Base-by-base conservation (phyloP, 2,329 filamentous ascomycete genomes). In the Penicillium sp. region DNA sequence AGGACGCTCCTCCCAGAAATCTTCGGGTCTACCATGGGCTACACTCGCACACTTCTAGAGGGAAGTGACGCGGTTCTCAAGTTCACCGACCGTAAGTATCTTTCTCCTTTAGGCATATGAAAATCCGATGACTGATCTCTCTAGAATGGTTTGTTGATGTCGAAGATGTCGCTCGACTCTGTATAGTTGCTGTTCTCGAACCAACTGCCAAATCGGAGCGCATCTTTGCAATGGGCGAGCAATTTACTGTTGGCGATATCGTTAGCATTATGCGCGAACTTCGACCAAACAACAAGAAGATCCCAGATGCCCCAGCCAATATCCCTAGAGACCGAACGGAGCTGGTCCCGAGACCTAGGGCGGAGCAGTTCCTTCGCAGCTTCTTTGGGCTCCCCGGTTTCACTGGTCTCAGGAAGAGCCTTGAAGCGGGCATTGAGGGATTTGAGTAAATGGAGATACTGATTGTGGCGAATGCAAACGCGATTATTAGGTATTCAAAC, bases 191-290 rank as follows among this genome's bases (percentile, higher is more conserved):
- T 0, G 63, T 77, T 6, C 65, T 79, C 0, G 65, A 77, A 18
- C 65, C 69, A 0, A 64, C 69, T 0, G 69, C 80, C 0, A 49
- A 63, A 1, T 68, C 69, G 0, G 73, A 82, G 55, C 72, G 80
- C 1, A 59, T 84, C 7, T 79, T 81, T 55, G 79, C 67, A 1
- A 79, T 76, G 42, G 77, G 74, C 0, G 64, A 69, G 1, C 70
- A 69, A 0, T 75, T 69, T 46, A 77, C 67, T 37, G 77, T 70
- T 61, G 75, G 77, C 16, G 56, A 70, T 1, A 51, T 64, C 3
- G 51, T 77, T 8, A 54, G 47, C 0, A 60, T 70, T 8, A 57
- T 74, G 32, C 59, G 67, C 23, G 64, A 68, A 35, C 23, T 69
- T 3, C 66, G 67, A 37, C 75, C 76, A 0, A 60, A 69, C 2